These are phyloP conservation scores for Cladorrhinum samala DNA, from an alignment of 495 filamentous ascomycete species.

Conservation along the genomic window DNA sequence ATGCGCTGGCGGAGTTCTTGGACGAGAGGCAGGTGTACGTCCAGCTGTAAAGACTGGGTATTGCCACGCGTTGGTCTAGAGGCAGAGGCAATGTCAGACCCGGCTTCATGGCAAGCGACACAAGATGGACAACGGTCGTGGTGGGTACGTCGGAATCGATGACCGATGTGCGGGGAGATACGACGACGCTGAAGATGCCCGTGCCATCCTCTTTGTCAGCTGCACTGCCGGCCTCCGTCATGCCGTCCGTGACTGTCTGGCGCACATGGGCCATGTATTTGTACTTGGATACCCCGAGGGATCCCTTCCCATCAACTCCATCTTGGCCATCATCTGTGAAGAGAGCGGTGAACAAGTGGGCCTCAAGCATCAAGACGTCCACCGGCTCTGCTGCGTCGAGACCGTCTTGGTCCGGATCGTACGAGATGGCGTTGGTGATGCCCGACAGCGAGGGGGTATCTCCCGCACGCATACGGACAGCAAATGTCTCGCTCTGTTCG, in stretches of 20 bases:
- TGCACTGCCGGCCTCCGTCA: slow-evolving; percentile 25
- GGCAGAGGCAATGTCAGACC: background rate
- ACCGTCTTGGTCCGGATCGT: too few relatives aligned
- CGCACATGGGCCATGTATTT: slow-evolving; percentile 41
- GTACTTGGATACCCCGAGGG: slow-evolving; percentile 8
- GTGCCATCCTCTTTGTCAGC: too few relatives aligned
- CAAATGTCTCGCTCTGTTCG: too few relatives aligned
- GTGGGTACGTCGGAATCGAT: slow-evolving; percentile 15
- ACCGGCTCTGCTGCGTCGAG: too few relatives aligned
- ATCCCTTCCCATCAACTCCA: too few relatives aligned
- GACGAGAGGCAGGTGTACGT: slow-evolving; percentile 37
- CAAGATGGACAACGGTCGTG: slow-evolving; percentile 28
- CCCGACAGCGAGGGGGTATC: too few relatives aligned
- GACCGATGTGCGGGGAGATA: slow-evolving; percentile 29
- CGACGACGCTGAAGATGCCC: slow-evolving; percentile 34
- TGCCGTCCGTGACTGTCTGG: slow-evolving; percentile 34
- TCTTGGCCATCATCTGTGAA: too few relatives aligned
- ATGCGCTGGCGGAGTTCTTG: slow-evolving; percentile 25
- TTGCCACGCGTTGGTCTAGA: slow-evolving; percentile 31
- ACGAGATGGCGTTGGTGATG: too few relatives aligned
- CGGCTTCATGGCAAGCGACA: slow-evolving; percentile 28
- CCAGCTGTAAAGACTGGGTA: slow-evolving; percentile 43
- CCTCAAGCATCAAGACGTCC: too few relatives aligned
- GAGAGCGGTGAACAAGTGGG: too few relatives aligned
- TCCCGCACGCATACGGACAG: too few relatives aligned